Base-by-base conservation (phyloP, 2,329 filamentous ascomycete genomes). In the Aspergillus glaucus region DNA sequence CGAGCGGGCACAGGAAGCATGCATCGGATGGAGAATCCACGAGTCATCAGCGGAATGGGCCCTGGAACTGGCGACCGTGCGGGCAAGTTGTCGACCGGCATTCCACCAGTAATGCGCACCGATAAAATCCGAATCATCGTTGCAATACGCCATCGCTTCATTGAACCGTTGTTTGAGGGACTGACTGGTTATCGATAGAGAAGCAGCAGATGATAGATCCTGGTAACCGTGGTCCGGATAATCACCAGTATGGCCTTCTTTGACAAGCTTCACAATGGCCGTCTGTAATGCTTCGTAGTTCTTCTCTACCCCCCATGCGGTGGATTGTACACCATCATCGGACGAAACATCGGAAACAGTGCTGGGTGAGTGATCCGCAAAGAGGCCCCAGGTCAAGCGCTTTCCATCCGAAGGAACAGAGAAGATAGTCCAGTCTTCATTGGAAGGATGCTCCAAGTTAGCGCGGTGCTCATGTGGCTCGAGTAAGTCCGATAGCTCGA, bases 61-160 rank as follows among this genome's bases (percentile, higher is more conserved):
- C 36, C 50, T 8, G 77, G 84, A 6, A 79, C 73, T 14, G 79
- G 84, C 39, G 74, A 75, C 48, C 87, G 68, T 47, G 77, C 78
- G 57, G 22, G 82, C 81, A 15, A 95, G 77, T 53, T 89, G 85
- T 51, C 87, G 82, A 24, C 92, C 72, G 0, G 88, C 90, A 63
- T 85, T 87, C 83, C 87, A 92, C 73, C 92, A 95, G 45, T 88
- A 78, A 58, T 94, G 88, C 1, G 88, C 86, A 26, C 85, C 85
- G 44, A 93, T 82, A 60, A 90, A 95, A 63, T 95, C 88, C 0
- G 86, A 87, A 52, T 87, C 82, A 21, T 86, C 82, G 57, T 87
- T 83, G 48, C 87, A 90, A 63, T 88, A 86, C 1, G 83, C 78
- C 56, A 86, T 87, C 14, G 88, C 88, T 15, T 85, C 84, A 55